Conservation (phyloP, 805 yeast genomes). For the Hanseniaspora opuntiae region DNA sequence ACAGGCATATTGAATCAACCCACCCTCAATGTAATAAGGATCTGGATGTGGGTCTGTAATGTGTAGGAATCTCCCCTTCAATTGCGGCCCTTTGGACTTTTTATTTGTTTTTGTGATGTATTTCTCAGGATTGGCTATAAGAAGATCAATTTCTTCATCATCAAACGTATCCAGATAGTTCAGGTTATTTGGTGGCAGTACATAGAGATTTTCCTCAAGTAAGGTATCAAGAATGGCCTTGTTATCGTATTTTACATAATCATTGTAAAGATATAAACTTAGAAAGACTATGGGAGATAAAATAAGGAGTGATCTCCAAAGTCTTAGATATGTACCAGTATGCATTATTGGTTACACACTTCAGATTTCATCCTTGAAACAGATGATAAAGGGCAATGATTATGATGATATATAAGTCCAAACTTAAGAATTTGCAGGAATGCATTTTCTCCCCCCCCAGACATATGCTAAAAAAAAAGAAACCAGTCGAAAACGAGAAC, state of each 20-base stretch:
- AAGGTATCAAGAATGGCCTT: not conserved
- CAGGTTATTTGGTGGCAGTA: not conserved
- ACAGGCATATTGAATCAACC: constrained; percentile 38
- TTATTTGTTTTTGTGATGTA: not conserved
- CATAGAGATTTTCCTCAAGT: not conserved
- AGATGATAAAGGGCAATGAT: too few relatives aligned
- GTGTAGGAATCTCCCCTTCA: constrained; percentile 74
- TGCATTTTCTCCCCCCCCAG: too few relatives aligned
- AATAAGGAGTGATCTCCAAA: not conserved
- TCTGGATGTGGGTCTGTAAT: constrained; percentile 83
- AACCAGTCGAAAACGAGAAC: too few relatives aligned
- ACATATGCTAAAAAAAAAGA: too few relatives aligned
- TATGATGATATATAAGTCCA: too few relatives aligned
- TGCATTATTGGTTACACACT: not conserved
- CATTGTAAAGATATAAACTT: not conserved
- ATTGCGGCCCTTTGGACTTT: not conserved
- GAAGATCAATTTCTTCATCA: not conserved
- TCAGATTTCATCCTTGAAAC: too few relatives aligned
- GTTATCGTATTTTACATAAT: not conserved
- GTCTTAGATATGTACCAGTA: not conserved
- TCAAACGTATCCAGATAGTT: not conserved
- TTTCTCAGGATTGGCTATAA: not conserved
- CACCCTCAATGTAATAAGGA: constrained; percentile 43
- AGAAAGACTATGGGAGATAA: not conserved
- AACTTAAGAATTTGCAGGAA: too few relatives aligned